Base-by-base conservation (phyloP, 768 basidiomycete genomes). In the Filobasidium wieringae region DNA sequence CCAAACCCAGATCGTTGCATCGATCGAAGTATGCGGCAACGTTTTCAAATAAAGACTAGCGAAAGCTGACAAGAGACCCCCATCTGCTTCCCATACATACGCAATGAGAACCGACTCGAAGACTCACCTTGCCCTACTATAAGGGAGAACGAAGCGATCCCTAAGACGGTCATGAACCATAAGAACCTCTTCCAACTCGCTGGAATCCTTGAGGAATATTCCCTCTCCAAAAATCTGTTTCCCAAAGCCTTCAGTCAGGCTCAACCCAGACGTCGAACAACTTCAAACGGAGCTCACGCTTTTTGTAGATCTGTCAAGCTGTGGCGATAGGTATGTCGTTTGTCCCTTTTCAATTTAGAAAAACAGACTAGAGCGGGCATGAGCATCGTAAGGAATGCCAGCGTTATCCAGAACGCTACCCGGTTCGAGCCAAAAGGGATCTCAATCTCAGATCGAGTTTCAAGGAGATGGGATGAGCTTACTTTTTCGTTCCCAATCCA, bases 1-100 rank as follows among this genome's bases (percentile, higher is more conserved):
- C 55, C 67, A 77, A 1, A 76, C 76, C 68, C 76, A 77, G 3
- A 75, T 72, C 41, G 74, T 67, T 0, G 76, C 76, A 51, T 78
- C 76, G 2, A 76, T 43, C 19, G 70, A 74, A 0, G 70, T 69
- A 61, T 77, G 76, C 14, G 76, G 76, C 0, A 77, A 63, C 1
- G 76, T 77, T 17, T 65, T 65, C 4, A 77, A 67, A 59, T 72
- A 77, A 30, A 76, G 61, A 47, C 71, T 71, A 2, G 76, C 72
- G 56, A 76, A 77, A 11, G 72, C 73, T 74, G 11, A 43, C 29
- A 9, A 15, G 29, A 11, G 8, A 36, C 15, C 3, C 26, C 2
- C 14, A 30, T 15, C 8, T 12, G n/a, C 6, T 30, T 17, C 27
- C 2, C 12, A 7, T 4, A 2, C 15, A 50, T 37, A 61, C n/a